Evolutionary conservation across 805 yeast genomes (phyloP).

Genomic region (Groenewaldozyma salmanticensis): DNA sequence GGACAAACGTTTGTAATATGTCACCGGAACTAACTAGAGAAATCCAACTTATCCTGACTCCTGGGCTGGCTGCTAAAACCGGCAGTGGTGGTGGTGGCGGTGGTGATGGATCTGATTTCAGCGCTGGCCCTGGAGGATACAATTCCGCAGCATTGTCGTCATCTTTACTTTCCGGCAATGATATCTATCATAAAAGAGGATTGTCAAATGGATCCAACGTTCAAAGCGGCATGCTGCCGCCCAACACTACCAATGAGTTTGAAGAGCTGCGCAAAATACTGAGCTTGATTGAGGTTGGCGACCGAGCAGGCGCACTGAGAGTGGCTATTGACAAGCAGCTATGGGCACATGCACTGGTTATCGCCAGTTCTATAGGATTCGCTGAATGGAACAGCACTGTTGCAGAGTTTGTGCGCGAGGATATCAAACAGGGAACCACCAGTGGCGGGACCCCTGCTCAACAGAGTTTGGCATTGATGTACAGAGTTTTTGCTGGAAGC

Average conservation of each 20-base stretch:
- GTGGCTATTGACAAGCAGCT: conserved; percentile 53
- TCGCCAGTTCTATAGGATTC: conserved; percentile 58
- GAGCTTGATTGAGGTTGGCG: conserved; percentile 35
- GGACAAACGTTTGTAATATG: conserved; percentile 21
- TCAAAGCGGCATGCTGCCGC: background rate
- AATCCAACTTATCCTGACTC: conserved; percentile 18
- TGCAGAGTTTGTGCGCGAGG: conserved; percentile 45
- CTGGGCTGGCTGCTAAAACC: conserved; percentile 13
- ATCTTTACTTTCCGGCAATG: conserved; percentile 19
- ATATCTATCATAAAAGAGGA: conserved; percentile 15
- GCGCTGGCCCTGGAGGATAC: too few relatives aligned
- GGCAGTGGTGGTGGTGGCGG: conserved; percentile 12
- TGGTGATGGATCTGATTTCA: conserved; percentile 5
- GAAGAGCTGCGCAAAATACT: conserved; percentile 17
- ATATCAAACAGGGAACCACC: conserved; percentile 22
- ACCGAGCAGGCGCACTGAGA: conserved; percentile 54
- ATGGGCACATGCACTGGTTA: conserved; percentile 67
- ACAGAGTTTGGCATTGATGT: conserved; percentile 42
- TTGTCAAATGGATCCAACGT: conserved; percentile 4
- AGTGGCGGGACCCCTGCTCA: conserved; percentile 29
- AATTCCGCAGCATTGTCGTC: too few relatives aligned
- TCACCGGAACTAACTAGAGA: conserved; percentile 17
- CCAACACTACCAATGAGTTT: conserved; percentile 1
- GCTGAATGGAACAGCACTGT: conserved; percentile 51
- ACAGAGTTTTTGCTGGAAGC: conserved; percentile 58